Conservation (phyloP, 2,329 filamentous ascomycete genomes). For the Fusarium pininemorale region DNA sequence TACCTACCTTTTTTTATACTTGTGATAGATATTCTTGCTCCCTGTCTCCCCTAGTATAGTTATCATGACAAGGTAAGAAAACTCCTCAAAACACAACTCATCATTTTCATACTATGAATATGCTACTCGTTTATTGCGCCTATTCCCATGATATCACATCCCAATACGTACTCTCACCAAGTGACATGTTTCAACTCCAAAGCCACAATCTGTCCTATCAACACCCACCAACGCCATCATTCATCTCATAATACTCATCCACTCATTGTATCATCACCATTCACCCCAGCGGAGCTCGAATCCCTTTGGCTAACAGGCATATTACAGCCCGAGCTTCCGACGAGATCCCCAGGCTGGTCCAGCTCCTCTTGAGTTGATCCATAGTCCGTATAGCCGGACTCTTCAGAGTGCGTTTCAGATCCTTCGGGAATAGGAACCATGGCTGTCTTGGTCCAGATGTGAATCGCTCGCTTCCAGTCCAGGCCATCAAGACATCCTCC, state of each 20-base stretch:
- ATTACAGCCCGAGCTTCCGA: slow-evolving; percentile 47
- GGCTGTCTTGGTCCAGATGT: slow-evolving; percentile 74
- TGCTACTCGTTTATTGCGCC: slow-evolving; percentile 18
- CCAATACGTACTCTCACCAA: not conserved
- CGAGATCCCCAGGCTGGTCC: slow-evolving; percentile 56
- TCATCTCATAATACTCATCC: not conserved
- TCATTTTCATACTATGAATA: not conserved
- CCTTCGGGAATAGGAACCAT: slow-evolving; percentile 75
- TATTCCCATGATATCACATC: slow-evolving; percentile 8
- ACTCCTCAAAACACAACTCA: not conserved
- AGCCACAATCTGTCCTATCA: slow-evolving; percentile 2
- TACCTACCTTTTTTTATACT: too few relatives aligned
- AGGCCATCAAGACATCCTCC: slow-evolving; percentile 72
- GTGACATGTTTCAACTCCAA: slow-evolving; percentile 14
- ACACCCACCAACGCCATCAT: not conserved
- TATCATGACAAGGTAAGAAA: not conserved
- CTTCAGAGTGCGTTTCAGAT: slow-evolving; percentile 64
- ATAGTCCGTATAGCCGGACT: slow-evolving; percentile 57
- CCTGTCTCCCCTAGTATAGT: not conserved
- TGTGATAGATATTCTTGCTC: not conserved
- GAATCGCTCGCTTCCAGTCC: slow-evolving; percentile 67
- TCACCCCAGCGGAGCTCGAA: slow-evolving; percentile 10
- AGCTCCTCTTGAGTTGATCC: slow-evolving; percentile 55
- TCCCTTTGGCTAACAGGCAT: not conserved
- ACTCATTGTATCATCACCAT: not conserved